phyloP scores from a whole-genome alignment of 805 yeast genomes.

The Naumovozyma castellii region DNA sequence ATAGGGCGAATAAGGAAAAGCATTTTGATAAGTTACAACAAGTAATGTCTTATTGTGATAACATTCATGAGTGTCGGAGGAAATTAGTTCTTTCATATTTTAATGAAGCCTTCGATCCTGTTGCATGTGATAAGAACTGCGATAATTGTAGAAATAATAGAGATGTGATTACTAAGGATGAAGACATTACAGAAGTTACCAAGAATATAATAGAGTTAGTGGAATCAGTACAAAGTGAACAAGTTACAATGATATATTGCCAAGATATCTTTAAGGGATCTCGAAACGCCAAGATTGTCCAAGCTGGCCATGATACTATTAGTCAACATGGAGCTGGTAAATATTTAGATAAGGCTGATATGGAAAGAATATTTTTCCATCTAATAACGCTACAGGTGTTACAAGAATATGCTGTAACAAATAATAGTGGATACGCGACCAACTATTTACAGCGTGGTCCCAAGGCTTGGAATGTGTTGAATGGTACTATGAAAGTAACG shows the following conservation, averaged over 20 bases:
- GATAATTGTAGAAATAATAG: conserved; percentile 64
- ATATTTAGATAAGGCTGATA: conserved; percentile 50
- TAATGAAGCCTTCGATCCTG: conserved; percentile 67
- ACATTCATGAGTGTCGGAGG: conserved; percentile 81
- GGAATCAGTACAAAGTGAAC: conserved; percentile 40
- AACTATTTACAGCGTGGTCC: conserved; percentile 62
- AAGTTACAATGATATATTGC: conserved; percentile 69
- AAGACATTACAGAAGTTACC: conserved; percentile 64
- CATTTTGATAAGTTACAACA: conserved; percentile 70
- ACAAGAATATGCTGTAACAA: conserved; percentile 63
- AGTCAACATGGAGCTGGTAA: conserved; percentile 67
- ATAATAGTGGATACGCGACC: conserved; percentile 69
- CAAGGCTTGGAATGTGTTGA: conserved; percentile 41
- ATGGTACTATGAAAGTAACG: conserved; percentile 36
- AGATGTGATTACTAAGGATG: conserved; percentile 36
- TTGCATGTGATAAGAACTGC: conserved; percentile 60
- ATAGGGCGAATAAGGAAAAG: conserved; percentile 55
- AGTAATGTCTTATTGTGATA: conserved; percentile 87
- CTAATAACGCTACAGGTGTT: conserved; percentile 57
- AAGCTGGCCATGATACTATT: conserved; percentile 50
- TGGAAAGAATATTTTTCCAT: conserved; percentile 77
- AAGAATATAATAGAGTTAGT: conserved; percentile 52
- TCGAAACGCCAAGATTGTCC: conserved; percentile 47
- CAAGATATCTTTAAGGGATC: conserved; percentile 80
- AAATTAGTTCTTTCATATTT: conserved; percentile 83